Base-by-base conservation (phyloP, 495 filamentous ascomycete species). In the Annulohypoxylon maeteangense region DNA sequence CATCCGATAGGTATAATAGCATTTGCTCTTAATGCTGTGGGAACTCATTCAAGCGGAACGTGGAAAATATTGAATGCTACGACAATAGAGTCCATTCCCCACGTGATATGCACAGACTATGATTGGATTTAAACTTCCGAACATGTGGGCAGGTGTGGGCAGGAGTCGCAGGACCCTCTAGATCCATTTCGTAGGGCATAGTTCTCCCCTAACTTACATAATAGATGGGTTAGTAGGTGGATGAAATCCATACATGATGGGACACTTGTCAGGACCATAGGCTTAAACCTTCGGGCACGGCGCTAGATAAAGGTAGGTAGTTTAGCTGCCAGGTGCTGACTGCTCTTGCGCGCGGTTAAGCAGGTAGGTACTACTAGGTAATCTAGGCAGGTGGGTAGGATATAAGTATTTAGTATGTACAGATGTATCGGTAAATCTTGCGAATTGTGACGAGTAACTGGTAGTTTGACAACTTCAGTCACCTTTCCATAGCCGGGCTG, bases 111-210 rank as follows among this genome's bases (percentile, higher is more conserved):
- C 34, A 57, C 32, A 14, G 20, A 20, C 12, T 40, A n/a, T 57
- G 54, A 40, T 57, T 57, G 54, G 54, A 36, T 11, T 36, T 36
- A 55, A 55, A 55, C 5, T 55, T 55, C 51, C 51, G 51, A 55
- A 8, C 23, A 36, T 34, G 51, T 36, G n/a, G n/a, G n/a, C n/a
- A n/a, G n/a, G n/a, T n/a, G n/a, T n/a, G n/a, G n/a, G n/a, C 6
- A 12, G 23, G n/a, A 7, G 22, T 48, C 22, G 20, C 12, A 48
- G 48, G 27, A 25, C 31, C 14, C 27, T 32, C 25, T 54, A 34
- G 50, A 34, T 54, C 29, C 29, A 34, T 54, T 34, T 45, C 44
- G 23, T 66, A 67, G 45, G 64, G 64, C 64, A 67, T 59, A 67
- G 55, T 47, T 67, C 32, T 50, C 47, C 57, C 44, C 8, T 51